A percentile compares a stretch with the other conserved stretches of the same genome.
Evolutionary conservation across 163 green algal species (phyloP).

Genomic region (Scenedesmus sp.): DNA sequence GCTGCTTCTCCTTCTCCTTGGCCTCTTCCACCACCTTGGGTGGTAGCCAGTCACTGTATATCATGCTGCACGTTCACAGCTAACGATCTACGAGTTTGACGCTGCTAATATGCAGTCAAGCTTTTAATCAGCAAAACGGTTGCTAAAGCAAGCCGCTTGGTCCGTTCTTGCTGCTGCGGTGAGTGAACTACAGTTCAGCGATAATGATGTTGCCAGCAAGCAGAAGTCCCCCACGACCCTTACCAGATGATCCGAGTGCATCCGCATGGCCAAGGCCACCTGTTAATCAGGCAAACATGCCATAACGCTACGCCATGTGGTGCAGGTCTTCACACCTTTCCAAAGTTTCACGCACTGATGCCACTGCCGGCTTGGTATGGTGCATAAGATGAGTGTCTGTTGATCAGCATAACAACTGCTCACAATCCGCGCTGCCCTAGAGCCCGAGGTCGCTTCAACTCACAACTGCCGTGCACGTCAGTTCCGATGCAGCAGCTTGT

Average conservation of each 20-base stretch:
- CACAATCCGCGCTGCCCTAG: neutral
- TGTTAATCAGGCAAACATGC: neutral
- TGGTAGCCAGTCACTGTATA: slow-evolving; percentile 45
- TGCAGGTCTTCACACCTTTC: slow-evolving; percentile 6
- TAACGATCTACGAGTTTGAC: neutral
- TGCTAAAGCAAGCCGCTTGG: neutral
- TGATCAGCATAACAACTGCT: neutral
- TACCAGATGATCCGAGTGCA: neutral
- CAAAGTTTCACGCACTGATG: neutral
- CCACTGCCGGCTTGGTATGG: neutral
- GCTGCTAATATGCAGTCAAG: neutral
- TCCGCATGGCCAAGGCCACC: neutral
- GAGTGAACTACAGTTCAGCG: neutral
- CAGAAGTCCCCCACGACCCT: neutral
- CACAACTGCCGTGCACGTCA: slow-evolving; percentile 13
- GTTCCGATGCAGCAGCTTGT: neutral
- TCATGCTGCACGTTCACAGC: neutral
- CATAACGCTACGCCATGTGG: slow-evolving; percentile 6
- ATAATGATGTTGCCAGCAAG: neutral
- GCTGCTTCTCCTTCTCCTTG: neutral
- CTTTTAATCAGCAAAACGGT: neutral
- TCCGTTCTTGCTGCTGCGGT: neutral
- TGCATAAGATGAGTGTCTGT: neutral
- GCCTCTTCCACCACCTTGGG: neutral
- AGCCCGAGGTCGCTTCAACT: neutral